Conservation (phyloP, 164 flowering plant species). For the Pachysandra terminalis region DNA sequence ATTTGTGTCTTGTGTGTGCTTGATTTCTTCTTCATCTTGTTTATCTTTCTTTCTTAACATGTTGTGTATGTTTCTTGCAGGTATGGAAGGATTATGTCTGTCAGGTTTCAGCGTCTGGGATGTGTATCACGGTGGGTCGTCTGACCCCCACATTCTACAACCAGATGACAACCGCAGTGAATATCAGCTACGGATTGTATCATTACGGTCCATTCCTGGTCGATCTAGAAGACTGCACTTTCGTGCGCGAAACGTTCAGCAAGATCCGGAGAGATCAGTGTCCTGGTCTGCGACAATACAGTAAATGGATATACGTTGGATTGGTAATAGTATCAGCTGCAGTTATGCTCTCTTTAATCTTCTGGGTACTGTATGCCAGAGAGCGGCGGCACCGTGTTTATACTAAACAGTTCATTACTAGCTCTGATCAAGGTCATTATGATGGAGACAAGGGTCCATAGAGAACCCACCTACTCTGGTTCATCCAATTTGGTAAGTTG, state of each 20-base stretch:
- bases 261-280: slow-evolving; percentile 39
- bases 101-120: slow-evolving; percentile 31
- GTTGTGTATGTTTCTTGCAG: slow-evolving; percentile 12
- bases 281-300: slow-evolving; percentile 56
- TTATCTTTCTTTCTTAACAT: too few relatives aligned
- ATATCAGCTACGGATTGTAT: slow-evolving; percentile 65
- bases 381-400: slow-evolving; percentile 78
- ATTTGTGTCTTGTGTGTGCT: too few relatives aligned
- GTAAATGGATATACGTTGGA: slow-evolving; percentile 63
- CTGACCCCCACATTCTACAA: slow-evolving; percentile 50
- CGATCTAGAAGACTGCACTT: slow-evolving; percentile 62
- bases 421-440: background rate
- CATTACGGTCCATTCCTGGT: slow-evolving; percentile 67
- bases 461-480: background rate
- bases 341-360: slow-evolving; percentile 79
- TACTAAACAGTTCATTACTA: slow-evolving; percentile 27
- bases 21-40: too few relatives aligned
- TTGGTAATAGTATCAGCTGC: slow-evolving; percentile 71
- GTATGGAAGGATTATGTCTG: slow-evolving; percentile 36
- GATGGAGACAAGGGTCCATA: background rate
- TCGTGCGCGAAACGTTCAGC: slow-evolving; percentile 64
- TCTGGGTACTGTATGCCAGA: slow-evolving; percentile 86
- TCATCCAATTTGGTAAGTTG: background rate
- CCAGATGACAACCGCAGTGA: slow-evolving; percentile 59
- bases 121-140: slow-evolving; percentile 65